A percentile compares a stretch with the other conserved stretches of the same genome.
These are phyloP conservation scores for Neofusicoccum cordaticola DNA, from an alignment of 2,329 filamentous ascomycete genomes.

Conservation along the genomic window DNA sequence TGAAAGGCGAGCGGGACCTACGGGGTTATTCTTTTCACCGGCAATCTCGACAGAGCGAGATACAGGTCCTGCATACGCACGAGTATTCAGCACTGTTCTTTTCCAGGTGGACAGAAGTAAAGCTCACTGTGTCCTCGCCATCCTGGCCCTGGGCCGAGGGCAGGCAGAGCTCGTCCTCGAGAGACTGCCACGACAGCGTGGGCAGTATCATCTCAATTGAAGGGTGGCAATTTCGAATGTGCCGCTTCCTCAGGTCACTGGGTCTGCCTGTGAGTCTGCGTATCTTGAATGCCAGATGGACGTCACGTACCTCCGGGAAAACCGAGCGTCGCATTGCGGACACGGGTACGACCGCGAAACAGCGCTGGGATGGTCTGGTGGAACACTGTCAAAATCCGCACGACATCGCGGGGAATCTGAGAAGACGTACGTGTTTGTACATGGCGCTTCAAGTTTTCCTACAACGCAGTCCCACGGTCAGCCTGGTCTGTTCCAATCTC, in stretches of 20 bases:
- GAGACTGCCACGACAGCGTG: neutral
- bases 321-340: neutral
- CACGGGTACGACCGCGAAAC: neutral
- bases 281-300: too few species aligned
- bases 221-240: neutral
- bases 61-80: neutral
- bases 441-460: conserved; percentile 6
- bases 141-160: neutral
- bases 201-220: neutral
- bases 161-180: neutral
- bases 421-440: neutral
- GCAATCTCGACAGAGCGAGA: neutral
- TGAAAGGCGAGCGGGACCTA: neutral
- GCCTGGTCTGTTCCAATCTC: neutral
- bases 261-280: neutral
- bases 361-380: neutral
- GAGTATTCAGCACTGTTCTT: neutral
- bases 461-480: neutral
- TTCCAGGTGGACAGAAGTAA: too few species aligned
- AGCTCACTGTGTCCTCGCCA: neutral
- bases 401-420: too few species aligned
- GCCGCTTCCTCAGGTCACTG: neutral
- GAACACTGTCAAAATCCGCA: too few species aligned
- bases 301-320: neutral
- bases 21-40: neutral